Evolutionary conservation across 495 filamentous ascomycete genomes (phyloP).

Genomic region (Astrothelium macrocarpum): DNA sequence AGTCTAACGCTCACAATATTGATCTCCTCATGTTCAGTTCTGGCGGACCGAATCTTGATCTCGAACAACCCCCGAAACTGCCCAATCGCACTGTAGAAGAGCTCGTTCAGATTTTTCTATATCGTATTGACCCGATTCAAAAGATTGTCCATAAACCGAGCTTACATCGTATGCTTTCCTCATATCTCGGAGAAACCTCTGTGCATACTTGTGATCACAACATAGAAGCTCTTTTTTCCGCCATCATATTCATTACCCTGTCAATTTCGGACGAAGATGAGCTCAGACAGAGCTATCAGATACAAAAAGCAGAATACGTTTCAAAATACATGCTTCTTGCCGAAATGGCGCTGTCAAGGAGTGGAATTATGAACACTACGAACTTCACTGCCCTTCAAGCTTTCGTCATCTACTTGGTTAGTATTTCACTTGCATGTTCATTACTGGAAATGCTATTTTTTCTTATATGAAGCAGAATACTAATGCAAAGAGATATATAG

Average conservation of each 20-base stretch:
- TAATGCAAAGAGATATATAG: neutral
- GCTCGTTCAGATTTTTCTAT: neutral
- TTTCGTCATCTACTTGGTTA: constrained; percentile 8
- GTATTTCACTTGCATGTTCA: neutral
- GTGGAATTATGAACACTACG: neutral
- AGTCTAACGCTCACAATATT: neutral
- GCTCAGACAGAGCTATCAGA: neutral
- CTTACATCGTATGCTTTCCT: neutral
- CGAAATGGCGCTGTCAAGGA: neutral
- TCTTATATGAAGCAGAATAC: neutral
- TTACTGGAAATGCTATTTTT: neutral
- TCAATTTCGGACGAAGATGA: constrained; percentile 3
- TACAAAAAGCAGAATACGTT: neutral
- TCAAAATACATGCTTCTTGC: neutral
- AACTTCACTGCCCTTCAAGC: neutral
- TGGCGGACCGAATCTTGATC: neutral
- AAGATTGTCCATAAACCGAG: neutral
- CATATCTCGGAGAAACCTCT: neutral
- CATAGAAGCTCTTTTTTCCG: constrained; percentile 1
- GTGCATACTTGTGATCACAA: neutral
- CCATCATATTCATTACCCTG: constrained; percentile 6
- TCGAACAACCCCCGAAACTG: neutral
- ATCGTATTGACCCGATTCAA: neutral
- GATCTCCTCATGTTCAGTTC: neutral
- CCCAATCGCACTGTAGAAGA: neutral